phyloP scores from a whole-genome alignment of 164 flowering plant genomes.

The Malania oleifera region DNA sequence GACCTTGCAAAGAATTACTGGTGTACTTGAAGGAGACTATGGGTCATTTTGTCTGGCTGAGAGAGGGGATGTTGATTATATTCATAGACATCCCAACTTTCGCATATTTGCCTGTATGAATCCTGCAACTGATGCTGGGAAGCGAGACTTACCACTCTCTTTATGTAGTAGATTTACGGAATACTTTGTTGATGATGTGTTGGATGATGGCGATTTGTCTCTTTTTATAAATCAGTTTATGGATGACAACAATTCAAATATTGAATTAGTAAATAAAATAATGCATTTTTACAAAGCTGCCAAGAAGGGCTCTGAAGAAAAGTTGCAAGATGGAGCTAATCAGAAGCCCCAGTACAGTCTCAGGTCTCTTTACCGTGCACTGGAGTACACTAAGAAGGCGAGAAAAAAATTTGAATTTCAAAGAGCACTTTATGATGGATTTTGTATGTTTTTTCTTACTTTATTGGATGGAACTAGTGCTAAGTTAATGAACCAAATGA shows the following conservation, averaged over 20 bases:
- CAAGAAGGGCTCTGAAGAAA: constrained; percentile 71
- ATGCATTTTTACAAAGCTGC: constrained; percentile 69
- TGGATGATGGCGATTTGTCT: constrained; percentile 68
- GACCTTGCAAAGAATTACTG: constrained; percentile 79
- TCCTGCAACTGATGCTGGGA: constrained; percentile 99
- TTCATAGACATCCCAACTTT: constrained; percentile 71
- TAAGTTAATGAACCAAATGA: constrained; percentile 53
- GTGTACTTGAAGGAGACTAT: constrained; percentile 79
- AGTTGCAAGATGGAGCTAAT: constrained; percentile 92
- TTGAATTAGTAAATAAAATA: constrained; percentile 39
- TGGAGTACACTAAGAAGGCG: constrained; percentile 66
- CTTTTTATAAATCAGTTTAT: constrained; percentile 57
- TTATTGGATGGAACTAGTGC: constrained; percentile 73
- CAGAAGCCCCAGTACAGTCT: constrained; percentile 96
- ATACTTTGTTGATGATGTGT: constrained; percentile 83
- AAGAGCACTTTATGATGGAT: constrained; percentile 87
- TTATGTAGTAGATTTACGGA: constrained; percentile 86
- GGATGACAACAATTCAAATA: constrained; percentile 29
- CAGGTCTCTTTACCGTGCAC: constrained; percentile 88
- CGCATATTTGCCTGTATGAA: constrained; percentile 98
- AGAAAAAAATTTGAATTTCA: constrained; percentile 42
- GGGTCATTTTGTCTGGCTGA: constrained; percentile 90
- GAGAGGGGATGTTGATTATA: constrained; percentile 71
- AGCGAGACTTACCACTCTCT: constrained; percentile 73
- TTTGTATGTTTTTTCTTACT: constrained; percentile 88